phyloP scores from a whole-genome alignment of 1,139 yeast genomes.

The Pichia sp. region DNA sequence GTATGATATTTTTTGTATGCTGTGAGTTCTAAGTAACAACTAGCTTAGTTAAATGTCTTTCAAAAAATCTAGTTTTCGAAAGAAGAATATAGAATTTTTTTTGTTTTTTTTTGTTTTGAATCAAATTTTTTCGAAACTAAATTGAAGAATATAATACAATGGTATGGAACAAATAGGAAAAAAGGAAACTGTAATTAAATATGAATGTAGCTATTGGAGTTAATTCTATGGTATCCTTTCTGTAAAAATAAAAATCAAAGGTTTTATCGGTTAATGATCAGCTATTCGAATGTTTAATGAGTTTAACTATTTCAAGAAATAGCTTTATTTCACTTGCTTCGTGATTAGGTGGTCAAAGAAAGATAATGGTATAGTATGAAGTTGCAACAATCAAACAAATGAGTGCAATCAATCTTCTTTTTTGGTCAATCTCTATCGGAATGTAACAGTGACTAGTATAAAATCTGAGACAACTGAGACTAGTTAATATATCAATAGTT shows the following conservation, averaged over 20 bases:
- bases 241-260: not conserved
- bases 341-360: not conserved
- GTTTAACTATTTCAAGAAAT: not conserved
- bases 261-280: not conserved
- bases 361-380: not conserved
- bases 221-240: not conserved
- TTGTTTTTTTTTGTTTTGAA: not conserved
- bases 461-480: not conserved
- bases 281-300: not conserved
- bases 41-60: conserved; percentile 9
- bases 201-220: not conserved
- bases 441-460: not conserved
- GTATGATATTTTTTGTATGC: not conserved
- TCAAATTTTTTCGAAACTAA: not conserved
- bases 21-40: conserved; percentile 5
- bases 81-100: not conserved
- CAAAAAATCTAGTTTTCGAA: conserved; percentile 5
- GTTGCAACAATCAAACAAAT: conserved; percentile 30
- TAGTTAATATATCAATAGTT: not conserved
- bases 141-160: conserved; percentile 21
- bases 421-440: not conserved
- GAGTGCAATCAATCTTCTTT: conserved; percentile 25
- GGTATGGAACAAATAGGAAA: conserved; percentile 13
- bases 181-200: not conserved
- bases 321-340: not conserved